Evolutionary conservation across 345 rosid genomes (phyloP), one percentile per base, ranked within the genome.

Genomic region (Heritiera fomes): DNA sequence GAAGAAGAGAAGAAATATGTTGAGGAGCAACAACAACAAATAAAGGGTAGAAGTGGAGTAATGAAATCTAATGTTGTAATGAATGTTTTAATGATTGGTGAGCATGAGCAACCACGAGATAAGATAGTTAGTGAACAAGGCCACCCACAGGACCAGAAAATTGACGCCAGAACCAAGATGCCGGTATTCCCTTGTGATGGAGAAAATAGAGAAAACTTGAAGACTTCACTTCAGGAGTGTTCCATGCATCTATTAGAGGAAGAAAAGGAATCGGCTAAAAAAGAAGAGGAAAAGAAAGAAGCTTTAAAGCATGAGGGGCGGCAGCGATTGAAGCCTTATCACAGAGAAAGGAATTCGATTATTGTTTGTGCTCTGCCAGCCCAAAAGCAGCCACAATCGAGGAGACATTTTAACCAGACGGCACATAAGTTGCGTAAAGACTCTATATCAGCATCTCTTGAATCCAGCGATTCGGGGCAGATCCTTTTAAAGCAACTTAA

Each of bases 301-400:
- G 58, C 17, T 56, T 17, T 58, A 28, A 28, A 56, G 73, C 34
- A 41, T 17, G 38, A 41, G n/a, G 32, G 38, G 20, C 32, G 59
- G 30, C 69, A 34, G 40, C 58, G 15, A 45, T 70, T 14, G 62
- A 34, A 23, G 23, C 66, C 11, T 41, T 15, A 32, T 12, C 70
- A 60, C 12, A 49, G 17, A 72, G 9, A 73, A 59, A 60, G 69
- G 64, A 58, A 58, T 11, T 15, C 12, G 7, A 28, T 67, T 58
- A 59, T 84, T 58, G 40, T 79, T 41, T 73, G 72, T 23, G 69
- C 55, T 76, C 69, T 79, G 67, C 38, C 56, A 17, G 77, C 76
- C 40, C 69, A 38, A 38, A 5, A 5, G 45, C 4, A 28, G 12
- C 2, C 72, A 5, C 64, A n/a, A 56, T 56, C 34, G 2, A 40